Base-by-base conservation (phyloP, 768 basidiomycete genomes). In the Collybia nuda region DNA sequence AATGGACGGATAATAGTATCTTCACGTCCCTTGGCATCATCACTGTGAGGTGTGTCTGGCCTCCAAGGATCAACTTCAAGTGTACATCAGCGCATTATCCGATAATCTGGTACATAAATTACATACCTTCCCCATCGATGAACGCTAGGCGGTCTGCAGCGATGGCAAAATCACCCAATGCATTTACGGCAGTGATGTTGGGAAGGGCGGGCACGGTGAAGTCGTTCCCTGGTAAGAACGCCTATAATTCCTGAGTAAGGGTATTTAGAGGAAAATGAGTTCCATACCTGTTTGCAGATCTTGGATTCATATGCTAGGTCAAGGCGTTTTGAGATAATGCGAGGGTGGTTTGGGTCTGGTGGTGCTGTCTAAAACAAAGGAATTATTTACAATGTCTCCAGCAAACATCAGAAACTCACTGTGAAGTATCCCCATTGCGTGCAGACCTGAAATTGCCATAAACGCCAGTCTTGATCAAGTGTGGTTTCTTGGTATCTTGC, bases 381-480 rank as follows among this genome's bases (percentile, higher is more conserved):
- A 29, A 15, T 18, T 11, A 32, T 5, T 11, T 32, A 11, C 2
- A 14, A 11, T 32, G 9, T 32, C 5, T 32, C 3, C 24, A 7
- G 9, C 6, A 11, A 14, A 32, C 9, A 32, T 11, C 12, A 9
- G 42, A 26, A 19, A 62, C 81, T 28, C 58, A 89, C 91, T 24
- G 77, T 84, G 65, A 96, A 94, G 67, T 92, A 99, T 2, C 94
- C 96, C 96, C 96, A 98, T 60, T 96, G 82, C 0, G 91, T 93
- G 73, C 93, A 94, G 46, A 93, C 90, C 69, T 92, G 94, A 78
- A 93, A 96, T 5, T 75, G 57, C 95, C 95, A 98, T 11, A 86
- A 69, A 37, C 92, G 78, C 95, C 95, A 98, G 4, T 77, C 78
- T 58, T 91, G 80, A 50, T 82, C 75, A 6, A 93, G 65, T 9